Base-by-base conservation (phyloP, 768 basidiomycete species). In the Chalciporus chontae region DNA sequence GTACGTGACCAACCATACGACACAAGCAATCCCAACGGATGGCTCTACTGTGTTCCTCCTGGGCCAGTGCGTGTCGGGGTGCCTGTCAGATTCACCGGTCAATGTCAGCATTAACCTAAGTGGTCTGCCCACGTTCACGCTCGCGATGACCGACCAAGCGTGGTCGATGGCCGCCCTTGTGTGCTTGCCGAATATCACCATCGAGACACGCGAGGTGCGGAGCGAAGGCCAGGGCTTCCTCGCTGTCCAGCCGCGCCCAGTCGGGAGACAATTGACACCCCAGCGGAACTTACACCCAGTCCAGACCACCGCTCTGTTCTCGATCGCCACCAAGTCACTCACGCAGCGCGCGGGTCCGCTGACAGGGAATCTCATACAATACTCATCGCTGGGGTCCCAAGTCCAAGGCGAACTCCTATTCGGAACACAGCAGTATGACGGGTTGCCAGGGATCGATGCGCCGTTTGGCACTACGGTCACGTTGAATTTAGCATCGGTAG, bases 121-220 rank as follows among this genome's bases (percentile, higher is more conserved):
- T 2, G 27, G 45, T 14, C 2, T 64, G 8, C 46, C 48, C 0
- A 47, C 55, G 0, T 56, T 61, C 18, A 49, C 50, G 6, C 3
- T 66, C 32, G 43, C 41, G 7, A 27, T 51, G 24, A 52, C 18
- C 4, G 54, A 61, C 36, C 48, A 54, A 29, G 54, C 57, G 5
- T 68, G 58, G 63, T 18, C 52, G 14, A 24, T 66, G 43, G 58
- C 59, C 8, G 32, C 64, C 36, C 29, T 66, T 40, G 42, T 42
- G 0, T 66, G 65, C 32, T 14, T 32, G 9, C 65, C 66, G 19
- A 61, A 63, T 38, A 43, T 52, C 26, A 49, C 40, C 1, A 56
- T 67, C 27, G 53, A 66, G 47, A 68, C 66, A 1, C 61, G 66
- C 11, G 66, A 65, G 40, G 56, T 66, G 14, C 47, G 61, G 13